Percentiles rank a stretch among this genome's conserved stretches.
Evolutionary conservation across 208 protist species (phyloP).

Genomic region (Trypanosoma cruzi): DNA sequence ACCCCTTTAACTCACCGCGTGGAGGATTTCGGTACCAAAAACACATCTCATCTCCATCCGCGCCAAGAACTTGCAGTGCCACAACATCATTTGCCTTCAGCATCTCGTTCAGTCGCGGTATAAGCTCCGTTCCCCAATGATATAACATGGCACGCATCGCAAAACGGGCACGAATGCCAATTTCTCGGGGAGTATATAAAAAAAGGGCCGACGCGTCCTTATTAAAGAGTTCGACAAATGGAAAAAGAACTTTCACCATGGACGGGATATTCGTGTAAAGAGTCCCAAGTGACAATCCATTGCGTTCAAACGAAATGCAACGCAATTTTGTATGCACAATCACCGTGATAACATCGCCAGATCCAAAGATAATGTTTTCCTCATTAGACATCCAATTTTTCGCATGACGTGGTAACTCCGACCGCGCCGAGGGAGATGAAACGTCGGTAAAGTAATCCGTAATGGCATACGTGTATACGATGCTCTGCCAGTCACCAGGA

Average conservation of each 20-base stretch:
- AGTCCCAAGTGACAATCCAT: constrained; percentile 72
- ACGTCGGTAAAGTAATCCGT: constrained; percentile 68
- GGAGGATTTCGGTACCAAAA: constrained; percentile 60
- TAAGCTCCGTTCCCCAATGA: constrained; percentile 47
- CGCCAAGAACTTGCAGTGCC: constrained; percentile 65
- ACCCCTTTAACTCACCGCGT: constrained; percentile 30
- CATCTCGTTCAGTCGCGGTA: constrained; percentile 31
- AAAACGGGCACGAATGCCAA: constrained; percentile 56
- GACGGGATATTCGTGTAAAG: constrained; percentile 59
- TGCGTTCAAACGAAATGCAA: constrained; percentile 76
- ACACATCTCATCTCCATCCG: constrained; percentile 75
- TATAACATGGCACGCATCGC: constrained; percentile 73
- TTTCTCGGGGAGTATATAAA: constrained; percentile 70
- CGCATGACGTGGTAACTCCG: constrained; percentile 53
- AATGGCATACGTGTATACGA: constrained; percentile 55
- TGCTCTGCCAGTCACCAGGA: constrained; percentile 50
- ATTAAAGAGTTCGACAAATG: constrained; percentile 87
- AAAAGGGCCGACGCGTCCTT: constrained; percentile 68
- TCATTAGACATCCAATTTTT: constrained; percentile 72
- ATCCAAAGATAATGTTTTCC: constrained; percentile 76
- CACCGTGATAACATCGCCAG: constrained; percentile 85
- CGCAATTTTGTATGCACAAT: constrained; percentile 57
- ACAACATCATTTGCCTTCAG: constrained; percentile 20
- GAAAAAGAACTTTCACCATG: constrained; percentile 61
- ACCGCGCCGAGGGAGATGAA: constrained; percentile 9